Evolutionary conservation across 306 rosid species (phyloP).

Genomic region (Castanopsis chinensis): DNA sequence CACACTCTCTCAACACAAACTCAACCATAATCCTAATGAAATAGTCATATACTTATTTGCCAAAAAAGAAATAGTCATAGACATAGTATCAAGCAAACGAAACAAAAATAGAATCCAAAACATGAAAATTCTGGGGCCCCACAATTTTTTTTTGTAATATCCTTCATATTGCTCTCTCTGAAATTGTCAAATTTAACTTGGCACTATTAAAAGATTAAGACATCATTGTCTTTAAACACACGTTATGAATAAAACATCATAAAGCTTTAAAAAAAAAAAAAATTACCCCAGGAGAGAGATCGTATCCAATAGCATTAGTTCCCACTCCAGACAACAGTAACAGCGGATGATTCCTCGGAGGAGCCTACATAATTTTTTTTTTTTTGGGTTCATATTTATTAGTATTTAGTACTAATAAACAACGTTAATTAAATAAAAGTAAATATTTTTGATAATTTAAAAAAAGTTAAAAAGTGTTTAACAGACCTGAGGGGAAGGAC

Average conservation of each 20-base stretch:
- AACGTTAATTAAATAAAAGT: background rate
- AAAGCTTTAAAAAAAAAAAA: background rate
- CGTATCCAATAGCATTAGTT: slow-evolving; percentile 96
- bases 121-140: too few relatives aligned
- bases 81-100: too few relatives aligned
- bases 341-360: slow-evolving; percentile 85
- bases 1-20: background rate
- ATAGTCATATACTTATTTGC: too few relatives aligned
- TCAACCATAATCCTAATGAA: background rate
- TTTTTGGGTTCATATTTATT: too few relatives aligned
- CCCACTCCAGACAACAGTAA: slow-evolving; percentile 92
- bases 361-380: slow-evolving; percentile 45
- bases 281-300: slow-evolving; percentile 80
- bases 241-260: background rate
- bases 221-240: background rate
- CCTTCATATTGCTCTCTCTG: too few relatives aligned
- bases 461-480: too few relatives aligned
- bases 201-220: too few relatives aligned
- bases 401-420: background rate
- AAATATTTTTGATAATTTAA: background rate
- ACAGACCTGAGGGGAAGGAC: slow-evolving; percentile 63
- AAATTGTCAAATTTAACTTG: too few relatives aligned
- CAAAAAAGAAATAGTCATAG: too few relatives aligned
- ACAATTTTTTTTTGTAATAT: too few relatives aligned
- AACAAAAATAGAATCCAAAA: too few relatives aligned